phyloP scores from a whole-genome alignment of 805 yeast genomes.

The Cyberlindnera lachancei region DNA sequence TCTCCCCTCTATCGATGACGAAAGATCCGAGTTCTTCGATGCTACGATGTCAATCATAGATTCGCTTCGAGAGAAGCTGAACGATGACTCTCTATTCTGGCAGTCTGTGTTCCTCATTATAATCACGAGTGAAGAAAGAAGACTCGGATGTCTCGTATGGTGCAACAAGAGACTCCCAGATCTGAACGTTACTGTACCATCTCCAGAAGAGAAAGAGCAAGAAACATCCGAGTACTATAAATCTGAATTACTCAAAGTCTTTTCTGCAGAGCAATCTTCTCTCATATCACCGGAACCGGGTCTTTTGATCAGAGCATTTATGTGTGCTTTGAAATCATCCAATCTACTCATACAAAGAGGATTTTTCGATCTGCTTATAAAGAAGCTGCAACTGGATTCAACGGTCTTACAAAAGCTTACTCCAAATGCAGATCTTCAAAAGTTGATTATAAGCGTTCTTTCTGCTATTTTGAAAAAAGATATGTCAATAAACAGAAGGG shows the following conservation, averaged over 20 bases:
- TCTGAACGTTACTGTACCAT: constrained; percentile 31
- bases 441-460: constrained; percentile 56
- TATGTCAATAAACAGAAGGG: constrained; percentile 88
- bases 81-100: constrained; percentile 79
- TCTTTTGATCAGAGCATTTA: constrained; percentile 64
- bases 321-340: constrained; percentile 57
- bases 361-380: constrained; percentile 69
- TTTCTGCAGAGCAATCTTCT: constrained; percentile 46
- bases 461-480: constrained; percentile 71
- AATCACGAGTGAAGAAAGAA: constrained; percentile 70
- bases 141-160: constrained; percentile 83
- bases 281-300: constrained; percentile 77
- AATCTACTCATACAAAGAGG: constrained; percentile 79
- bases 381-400: constrained; percentile 60
- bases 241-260: constrained; percentile 16
- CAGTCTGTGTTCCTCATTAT: constrained; percentile 67
- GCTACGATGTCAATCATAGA: constrained; percentile 56
- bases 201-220: constrained; percentile 9
- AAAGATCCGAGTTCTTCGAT: constrained; percentile 73
- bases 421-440: constrained; percentile 44
- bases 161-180: constrained; percentile 58
- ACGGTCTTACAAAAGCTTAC: constrained; percentile 43
- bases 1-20: constrained; percentile 88
- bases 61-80: constrained; percentile 44
- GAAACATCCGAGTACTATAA: constrained; percentile 17